Conservation (phyloP, 2,329 filamentous ascomycete species). For the Fusarium sulawesiense region DNA sequence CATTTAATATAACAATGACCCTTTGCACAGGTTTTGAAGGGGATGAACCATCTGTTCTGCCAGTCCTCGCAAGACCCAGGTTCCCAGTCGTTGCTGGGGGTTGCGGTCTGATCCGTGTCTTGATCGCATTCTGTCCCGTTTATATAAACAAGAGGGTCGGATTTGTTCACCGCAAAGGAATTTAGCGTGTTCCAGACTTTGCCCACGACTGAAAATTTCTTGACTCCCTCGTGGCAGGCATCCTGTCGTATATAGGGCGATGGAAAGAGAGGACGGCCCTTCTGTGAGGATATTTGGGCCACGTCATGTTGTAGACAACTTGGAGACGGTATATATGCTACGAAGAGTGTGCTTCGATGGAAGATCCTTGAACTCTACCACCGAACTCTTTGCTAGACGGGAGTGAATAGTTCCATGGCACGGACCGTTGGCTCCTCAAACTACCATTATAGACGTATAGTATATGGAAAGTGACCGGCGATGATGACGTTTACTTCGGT, state of each 20-base stretch:
- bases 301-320: neutral
- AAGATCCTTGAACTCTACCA: neutral
- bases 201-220: neutral
- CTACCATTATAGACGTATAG: neutral
- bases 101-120: neutral
- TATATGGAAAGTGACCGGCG: neutral
- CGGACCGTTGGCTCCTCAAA: neutral
- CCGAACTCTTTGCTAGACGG: neutral
- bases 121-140: neutral
- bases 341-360: neutral
- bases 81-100: neutral
- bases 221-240: neutral
- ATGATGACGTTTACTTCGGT: neutral
- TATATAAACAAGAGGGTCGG: neutral
- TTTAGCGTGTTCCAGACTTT: neutral
- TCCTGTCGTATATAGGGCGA: neutral
- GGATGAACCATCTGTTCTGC: too few relatives aligned
- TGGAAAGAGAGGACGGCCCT: neutral
- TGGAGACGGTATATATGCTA: neutral
- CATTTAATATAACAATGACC: neutral
- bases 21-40: too few relatives aligned
- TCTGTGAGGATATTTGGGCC: neutral
- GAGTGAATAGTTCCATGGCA: neutral
- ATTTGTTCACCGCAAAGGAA: neutral
- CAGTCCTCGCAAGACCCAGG: too few relatives aligned